Percentiles rank a stretch among this genome's conserved stretches.
These are phyloP conservation scores for Ophiognomonia clavigignenti-juglandacearum DNA, from an alignment of 2,329 filamentous ascomycete genomes.

Conservation along the genomic window DNA sequence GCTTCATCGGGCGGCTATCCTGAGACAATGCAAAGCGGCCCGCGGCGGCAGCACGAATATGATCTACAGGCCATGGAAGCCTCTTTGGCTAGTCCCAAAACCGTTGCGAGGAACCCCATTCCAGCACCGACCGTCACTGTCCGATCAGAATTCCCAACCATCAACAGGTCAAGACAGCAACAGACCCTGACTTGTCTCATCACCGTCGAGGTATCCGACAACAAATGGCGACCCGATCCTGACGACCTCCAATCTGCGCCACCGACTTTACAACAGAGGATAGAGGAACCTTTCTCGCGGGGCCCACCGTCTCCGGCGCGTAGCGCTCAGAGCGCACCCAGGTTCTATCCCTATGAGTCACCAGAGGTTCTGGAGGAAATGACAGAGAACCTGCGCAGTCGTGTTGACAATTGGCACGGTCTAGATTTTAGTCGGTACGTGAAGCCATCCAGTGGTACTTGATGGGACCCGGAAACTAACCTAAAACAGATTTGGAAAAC, in stretches of 20 bases:
- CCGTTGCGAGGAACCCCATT: constrained; percentile 76
- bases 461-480: constrained; percentile 22
- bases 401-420: constrained; percentile 99
- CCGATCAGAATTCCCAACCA: constrained; percentile 92
- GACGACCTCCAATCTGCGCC: constrained; percentile 66
- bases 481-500: constrained; percentile 71
- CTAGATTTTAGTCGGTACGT: constrained; percentile 70
- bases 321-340: constrained; percentile 37
- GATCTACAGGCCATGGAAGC: constrained; percentile 96
- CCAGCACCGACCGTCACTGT: constrained; percentile 89
- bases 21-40: constrained; percentile 66
- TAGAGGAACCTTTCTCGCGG: constrained; percentile 47
- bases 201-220: constrained; percentile 89
- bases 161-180: constrained; percentile 87
- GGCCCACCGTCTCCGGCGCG: constrained; percentile 56
- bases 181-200: constrained; percentile 92
- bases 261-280: constrained; percentile 37
- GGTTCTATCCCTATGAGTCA: constrained; percentile 68
- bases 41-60: constrained; percentile 76
- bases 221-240: constrained; percentile 81
- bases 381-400: constrained; percentile 74
- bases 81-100: constrained; percentile 67
- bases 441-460: neutral
- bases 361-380: constrained; percentile 75
- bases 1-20: constrained; percentile 76